Percentiles rank a stretch among this genome's conserved stretches.
phyloP scores from a whole-genome alignment of 257 asterid genomes.

The Solanum lycopersicoides region DNA sequence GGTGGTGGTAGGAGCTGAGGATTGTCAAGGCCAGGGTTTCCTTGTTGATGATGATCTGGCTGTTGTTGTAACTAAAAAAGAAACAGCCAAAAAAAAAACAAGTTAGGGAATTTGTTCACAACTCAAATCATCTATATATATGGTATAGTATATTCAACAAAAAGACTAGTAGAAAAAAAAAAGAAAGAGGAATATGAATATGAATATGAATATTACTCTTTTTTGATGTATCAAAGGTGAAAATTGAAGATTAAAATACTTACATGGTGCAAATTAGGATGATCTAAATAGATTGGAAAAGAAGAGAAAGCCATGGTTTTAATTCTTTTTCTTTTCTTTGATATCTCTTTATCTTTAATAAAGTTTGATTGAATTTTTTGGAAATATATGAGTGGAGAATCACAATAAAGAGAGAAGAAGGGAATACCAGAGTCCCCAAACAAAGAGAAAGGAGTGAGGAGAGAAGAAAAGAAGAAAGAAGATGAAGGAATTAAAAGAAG shows the following conservation, averaged over 20 bases:
- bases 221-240: not conserved
- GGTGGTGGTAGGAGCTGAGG: conserved; percentile 8
- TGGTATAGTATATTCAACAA: conserved; percentile 27
- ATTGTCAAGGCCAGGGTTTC: conserved; percentile 7
- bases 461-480: conserved; percentile 1
- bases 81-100: not conserved
- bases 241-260: conserved; percentile 1
- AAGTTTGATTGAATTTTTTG: conserved; percentile 26
- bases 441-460: conserved; percentile 8
- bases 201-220: conserved; percentile 32
- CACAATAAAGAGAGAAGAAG: conserved; percentile 4
- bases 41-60: conserved; percentile 17
- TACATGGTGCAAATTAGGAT: conserved; percentile 44
- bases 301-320: conserved; percentile 33
- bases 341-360: conserved; percentile 18
- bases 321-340: conserved; percentile 1
- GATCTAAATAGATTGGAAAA: conserved; percentile 45
- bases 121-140: not conserved
- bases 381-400: conserved; percentile 30
- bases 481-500: conserved; percentile 7
- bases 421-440: conserved; percentile 20
- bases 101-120: not conserved
- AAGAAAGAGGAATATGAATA: conserved; percentile 9
- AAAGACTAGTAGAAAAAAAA: conserved; percentile 3
- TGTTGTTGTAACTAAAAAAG: conserved; percentile 26